Evolutionary conservation across 768 basidiomycete genomes (phyloP).

Genomic region (Leucocoprinus birnbaumii): DNA sequence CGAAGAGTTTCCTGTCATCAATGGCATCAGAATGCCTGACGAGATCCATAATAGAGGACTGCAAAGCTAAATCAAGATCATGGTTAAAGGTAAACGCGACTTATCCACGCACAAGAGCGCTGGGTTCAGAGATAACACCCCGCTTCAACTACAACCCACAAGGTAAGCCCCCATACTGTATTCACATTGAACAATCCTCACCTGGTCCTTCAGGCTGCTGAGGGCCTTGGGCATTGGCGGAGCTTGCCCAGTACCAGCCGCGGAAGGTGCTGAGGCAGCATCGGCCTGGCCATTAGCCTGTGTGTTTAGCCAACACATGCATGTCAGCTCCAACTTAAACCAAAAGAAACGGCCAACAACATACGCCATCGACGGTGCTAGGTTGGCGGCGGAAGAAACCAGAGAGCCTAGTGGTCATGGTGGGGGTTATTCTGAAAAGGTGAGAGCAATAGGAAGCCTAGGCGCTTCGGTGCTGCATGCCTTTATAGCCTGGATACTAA

Average conservation of each 20-base stretch:
- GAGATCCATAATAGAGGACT: slow-evolving; percentile 63
- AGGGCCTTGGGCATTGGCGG: slow-evolving; percentile 28
- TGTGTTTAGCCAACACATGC: neutral
- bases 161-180: neutral
- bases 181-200: slow-evolving; percentile 14
- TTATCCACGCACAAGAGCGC: slow-evolving; percentile 36
- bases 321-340: neutral
- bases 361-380: slow-evolving; percentile 4
- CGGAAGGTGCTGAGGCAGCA: slow-evolving; percentile 9
- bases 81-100: neutral
- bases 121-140: slow-evolving; percentile 31
- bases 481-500: neutral
- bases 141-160: slow-evolving; percentile 36
- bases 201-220: slow-evolving; percentile 42
- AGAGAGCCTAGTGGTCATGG: slow-evolving; percentile 12
- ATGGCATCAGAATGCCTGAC: slow-evolving; percentile 57
- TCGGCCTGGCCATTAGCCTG: slow-evolving; percentile 17
- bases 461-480: neutral
- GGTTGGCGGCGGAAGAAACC: slow-evolving; percentile 11
- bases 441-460: neutral
- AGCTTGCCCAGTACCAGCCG: neutral
- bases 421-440: neutral
- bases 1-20: slow-evolving; percentile 78
- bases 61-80: neutral
- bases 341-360: neutral